Conservation (phyloP, 2,329 filamentous ascomycete genomes). For the Lachnellula hyalina region DNA sequence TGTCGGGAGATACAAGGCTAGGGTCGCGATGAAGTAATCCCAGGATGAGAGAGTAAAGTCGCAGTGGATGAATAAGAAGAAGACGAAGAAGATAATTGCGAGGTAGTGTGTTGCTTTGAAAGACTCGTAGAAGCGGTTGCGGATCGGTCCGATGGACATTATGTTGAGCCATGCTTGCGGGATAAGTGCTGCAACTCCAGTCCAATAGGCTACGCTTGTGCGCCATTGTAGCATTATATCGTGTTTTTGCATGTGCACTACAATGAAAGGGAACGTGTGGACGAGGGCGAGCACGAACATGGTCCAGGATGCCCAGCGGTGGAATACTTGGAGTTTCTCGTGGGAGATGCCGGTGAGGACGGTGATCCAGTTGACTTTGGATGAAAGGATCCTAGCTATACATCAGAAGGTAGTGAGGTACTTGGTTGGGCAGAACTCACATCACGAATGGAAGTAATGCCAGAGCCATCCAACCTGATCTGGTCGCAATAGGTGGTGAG, state of each 20-base stretch:
- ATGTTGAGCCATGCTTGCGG: slow-evolving; percentile 78
- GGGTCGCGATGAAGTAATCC: slow-evolving; percentile 72
- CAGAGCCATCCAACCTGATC: slow-evolving; percentile 84
- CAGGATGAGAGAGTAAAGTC: slow-evolving; percentile 85
- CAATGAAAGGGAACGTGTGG: slow-evolving; percentile 81
- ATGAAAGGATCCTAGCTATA: slow-evolving; percentile 63
- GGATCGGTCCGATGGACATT: slow-evolving; percentile 67
- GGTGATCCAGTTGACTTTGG: slow-evolving; percentile 79
- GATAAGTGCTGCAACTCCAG: slow-evolving; percentile 72
- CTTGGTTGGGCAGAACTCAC: neutral
- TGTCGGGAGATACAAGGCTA: slow-evolving; percentile 61
- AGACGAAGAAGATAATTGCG: slow-evolving; percentile 71
- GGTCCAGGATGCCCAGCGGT: slow-evolving; percentile 82
- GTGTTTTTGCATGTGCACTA: slow-evolving; percentile 76
- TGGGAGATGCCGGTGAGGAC: slow-evolving; percentile 82
- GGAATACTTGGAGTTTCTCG: slow-evolving; percentile 83
- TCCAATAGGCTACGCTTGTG: slow-evolving; percentile 71
- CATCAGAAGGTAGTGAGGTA: neutral
- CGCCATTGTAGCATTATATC: slow-evolving; percentile 63
- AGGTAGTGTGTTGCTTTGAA: slow-evolving; percentile 79
- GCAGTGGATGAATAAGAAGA: slow-evolving; percentile 87
- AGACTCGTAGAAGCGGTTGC: slow-evolving; percentile 64
- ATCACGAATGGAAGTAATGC: slow-evolving; percentile 67
- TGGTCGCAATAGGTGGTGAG: slow-evolving; percentile 78
- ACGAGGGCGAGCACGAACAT: slow-evolving; percentile 75